Conservation (phyloP, 352 stramenopile genomes). For the Phytophthora citrophthora region DNA sequence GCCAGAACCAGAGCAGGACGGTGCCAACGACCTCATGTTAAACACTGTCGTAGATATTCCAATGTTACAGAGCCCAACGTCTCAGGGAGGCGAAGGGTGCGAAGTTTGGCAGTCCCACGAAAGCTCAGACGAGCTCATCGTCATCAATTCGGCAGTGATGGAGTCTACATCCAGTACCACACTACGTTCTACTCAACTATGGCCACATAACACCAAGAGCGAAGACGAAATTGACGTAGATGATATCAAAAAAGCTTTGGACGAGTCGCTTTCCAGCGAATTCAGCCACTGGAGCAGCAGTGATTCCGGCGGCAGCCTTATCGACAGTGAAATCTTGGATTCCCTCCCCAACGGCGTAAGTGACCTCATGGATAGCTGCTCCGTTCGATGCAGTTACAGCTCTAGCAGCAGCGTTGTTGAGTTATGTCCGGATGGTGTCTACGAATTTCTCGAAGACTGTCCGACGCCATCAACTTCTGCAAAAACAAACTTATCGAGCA, state of each 20-base stretch:
- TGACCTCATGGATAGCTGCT: slow-evolving; percentile 10
- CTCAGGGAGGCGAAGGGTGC: not conserved
- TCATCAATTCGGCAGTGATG: not conserved
- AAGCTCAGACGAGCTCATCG: slow-evolving; percentile 7
- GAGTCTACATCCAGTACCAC: not conserved
- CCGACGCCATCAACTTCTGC: not conserved
- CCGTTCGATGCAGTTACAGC: not conserved
- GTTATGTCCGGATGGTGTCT: not conserved
- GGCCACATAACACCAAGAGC: not conserved
- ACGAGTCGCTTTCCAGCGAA: not conserved
- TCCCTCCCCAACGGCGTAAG: not conserved
- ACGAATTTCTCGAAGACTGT: slow-evolving; percentile 1
- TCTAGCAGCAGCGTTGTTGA: slow-evolving; percentile 1
- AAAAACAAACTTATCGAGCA: not conserved
- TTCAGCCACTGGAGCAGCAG: not conserved
- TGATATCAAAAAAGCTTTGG: not conserved
- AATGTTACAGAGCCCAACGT: not conserved
- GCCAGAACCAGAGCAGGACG: slow-evolving; percentile 7
- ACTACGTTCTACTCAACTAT: not conserved
- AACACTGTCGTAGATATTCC: not conserved
- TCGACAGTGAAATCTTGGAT: slow-evolving; percentile 4
- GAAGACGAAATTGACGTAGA: not conserved
- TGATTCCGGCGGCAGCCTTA: not conserved
- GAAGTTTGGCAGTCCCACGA: slow-evolving; percentile 5
- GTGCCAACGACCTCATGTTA: not conserved